These are phyloP conservation scores for Euclidium syriacum DNA, from an alignment of 345 rosid genomes.

Conservation along the genomic window DNA sequence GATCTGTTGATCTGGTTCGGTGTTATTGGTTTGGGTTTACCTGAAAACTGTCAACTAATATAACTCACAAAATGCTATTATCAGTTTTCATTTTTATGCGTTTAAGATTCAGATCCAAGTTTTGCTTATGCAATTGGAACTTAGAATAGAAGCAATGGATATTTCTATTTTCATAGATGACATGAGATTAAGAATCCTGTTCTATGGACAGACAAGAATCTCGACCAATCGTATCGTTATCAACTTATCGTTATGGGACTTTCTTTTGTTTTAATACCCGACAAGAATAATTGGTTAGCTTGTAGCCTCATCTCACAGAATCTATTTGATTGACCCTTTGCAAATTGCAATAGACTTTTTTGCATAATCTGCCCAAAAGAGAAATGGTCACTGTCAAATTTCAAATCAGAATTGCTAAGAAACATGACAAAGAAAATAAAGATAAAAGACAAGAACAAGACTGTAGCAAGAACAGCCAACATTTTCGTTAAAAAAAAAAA, in stretches of 20 bases:
- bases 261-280: background rate
- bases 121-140: background rate
- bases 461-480: slow-evolving; percentile 11
- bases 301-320: background rate
- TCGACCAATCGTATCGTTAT: slow-evolving; percentile 20
- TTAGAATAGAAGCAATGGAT: slow-evolving; percentile 14
- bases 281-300: slow-evolving; percentile 14
- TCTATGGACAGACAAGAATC: slow-evolving; percentile 9
- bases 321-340: slow-evolving; percentile 14
- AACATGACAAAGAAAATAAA: slow-evolving; percentile 5
- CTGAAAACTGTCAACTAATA: background rate
- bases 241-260: slow-evolving; percentile 5
- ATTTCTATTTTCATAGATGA: background rate
- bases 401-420: slow-evolving; percentile 17
- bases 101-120: background rate
- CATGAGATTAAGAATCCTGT: slow-evolving; percentile 12
- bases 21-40: background rate
- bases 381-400: slow-evolving; percentile 1
- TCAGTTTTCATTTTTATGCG: background rate
- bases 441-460: slow-evolving; percentile 2
- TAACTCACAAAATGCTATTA: background rate
- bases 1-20: background rate
- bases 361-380: slow-evolving; percentile 5
- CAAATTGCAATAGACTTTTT: slow-evolving; percentile 7
- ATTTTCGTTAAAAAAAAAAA: background rate